Base-by-base conservation (phyloP, 2,329 filamentous ascomycete genomes). In the Aspergillus novofumigatus region DNA sequence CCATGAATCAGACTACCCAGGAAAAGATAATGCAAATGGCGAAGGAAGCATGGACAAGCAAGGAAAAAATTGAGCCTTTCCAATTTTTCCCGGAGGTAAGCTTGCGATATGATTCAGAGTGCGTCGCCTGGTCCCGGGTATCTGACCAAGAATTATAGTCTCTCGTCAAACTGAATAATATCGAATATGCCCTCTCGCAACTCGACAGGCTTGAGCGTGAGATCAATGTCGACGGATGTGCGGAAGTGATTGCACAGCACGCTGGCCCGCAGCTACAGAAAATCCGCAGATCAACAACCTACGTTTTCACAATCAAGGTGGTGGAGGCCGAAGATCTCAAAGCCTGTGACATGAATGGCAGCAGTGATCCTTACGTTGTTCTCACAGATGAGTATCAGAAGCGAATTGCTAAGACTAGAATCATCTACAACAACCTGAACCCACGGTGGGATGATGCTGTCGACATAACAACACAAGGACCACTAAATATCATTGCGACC, bases 241-340 rank as follows among this genome's bases (percentile, higher is more conserved):
- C 92, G 3, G 87, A 89, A 52, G 85, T 96, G 17, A 84, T 99
- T 52, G 86, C 87, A 49, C 86, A 84, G 66, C 81, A 89, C 60
- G 85, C 90, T 26, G 90, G 90, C 8, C 87, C 90, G 1, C 81
- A 84, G 53, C 86, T 86, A n/a, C 83, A 86, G 59, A 81, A 81
- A 68, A 81, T 84, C 56, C 86, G 86, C 65, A 88, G 86, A 66
- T 85, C 88, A 45, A 89, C 86, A 61, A 97, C 95, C 71, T 97
- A 96, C 71, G 92, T 97, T 55, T 99, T 99, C 75, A 97, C 94
- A 0, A 92, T 99, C 76, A 99, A 99, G 77, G 92, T 99, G 58
- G 92, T 99, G 26, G 94, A 99, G 75, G 94, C 91, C 8, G 94
- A 99, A 75, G 94, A 99, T 67, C 81, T 99, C 65, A 97, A 97